A percentile compares a stretch with the other conserved stretches of the same genome.
Evolutionary conservation across 495 filamentous ascomycete genomes (phyloP).

Genomic region (Lasiosphaeria hispida): DNA sequence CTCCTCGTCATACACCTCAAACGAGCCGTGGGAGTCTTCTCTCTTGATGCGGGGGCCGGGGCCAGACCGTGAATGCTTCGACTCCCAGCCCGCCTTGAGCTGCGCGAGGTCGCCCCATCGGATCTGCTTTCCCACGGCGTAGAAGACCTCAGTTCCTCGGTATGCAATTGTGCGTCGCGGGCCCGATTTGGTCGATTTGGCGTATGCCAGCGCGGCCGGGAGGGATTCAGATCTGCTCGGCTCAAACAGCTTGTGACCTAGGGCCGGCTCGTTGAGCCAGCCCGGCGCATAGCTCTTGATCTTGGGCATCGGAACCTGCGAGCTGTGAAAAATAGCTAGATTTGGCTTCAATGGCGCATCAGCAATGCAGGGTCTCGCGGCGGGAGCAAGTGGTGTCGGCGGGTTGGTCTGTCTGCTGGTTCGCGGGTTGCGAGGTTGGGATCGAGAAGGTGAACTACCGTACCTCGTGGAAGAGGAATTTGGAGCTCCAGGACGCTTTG

Average conservation of each 20-base stretch:
- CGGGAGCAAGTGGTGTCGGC: no score
- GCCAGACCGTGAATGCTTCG: slow-evolving; percentile 23
- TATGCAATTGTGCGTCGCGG: slow-evolving; percentile 68
- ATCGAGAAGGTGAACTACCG: no score
- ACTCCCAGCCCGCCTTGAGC: slow-evolving; percentile 69
- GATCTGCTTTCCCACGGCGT: slow-evolving; percentile 79
- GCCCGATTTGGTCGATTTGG: slow-evolving; percentile 46
- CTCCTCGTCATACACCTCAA: slow-evolving; percentile 34
- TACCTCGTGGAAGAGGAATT: not conserved
- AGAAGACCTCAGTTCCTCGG: slow-evolving; percentile 76
- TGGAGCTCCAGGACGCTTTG: not conserved
- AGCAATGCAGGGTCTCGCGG: no score
- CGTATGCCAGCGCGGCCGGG: slow-evolving; percentile 27
- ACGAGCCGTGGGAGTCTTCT: slow-evolving; percentile 31
- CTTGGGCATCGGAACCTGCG: slow-evolving; percentile 61
- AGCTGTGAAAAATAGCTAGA: not conserved
- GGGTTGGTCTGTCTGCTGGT: not conserved
- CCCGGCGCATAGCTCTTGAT: slow-evolving; percentile 76
- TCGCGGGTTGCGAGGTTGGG: not conserved
- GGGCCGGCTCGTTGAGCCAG: slow-evolving; percentile 75
- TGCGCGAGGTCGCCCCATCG: slow-evolving; percentile 77
- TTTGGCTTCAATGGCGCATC: not conserved
- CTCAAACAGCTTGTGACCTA: slow-evolving; percentile 70
- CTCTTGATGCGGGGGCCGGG: slow-evolving; percentile 27
- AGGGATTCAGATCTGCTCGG: slow-evolving; percentile 28